phyloP scores from a whole-genome alignment of 164 flowering plant species.

The Houttuynia cordata region DNA sequence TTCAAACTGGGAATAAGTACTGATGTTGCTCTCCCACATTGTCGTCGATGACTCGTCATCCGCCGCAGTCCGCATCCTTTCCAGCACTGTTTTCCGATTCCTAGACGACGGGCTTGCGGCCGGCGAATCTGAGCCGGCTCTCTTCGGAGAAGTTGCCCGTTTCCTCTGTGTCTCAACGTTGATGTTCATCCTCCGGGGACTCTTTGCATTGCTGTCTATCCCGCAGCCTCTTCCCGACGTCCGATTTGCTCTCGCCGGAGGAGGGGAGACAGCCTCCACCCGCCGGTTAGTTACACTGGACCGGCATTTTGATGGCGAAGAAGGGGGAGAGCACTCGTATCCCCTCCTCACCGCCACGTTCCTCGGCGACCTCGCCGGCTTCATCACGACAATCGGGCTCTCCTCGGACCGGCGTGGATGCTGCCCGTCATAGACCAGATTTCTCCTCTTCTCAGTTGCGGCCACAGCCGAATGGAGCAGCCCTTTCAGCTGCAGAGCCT shows the following conservation, averaged over 20 bases:
- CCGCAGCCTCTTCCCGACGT: constrained; percentile 15
- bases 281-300: constrained; percentile 9
- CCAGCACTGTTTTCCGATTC: constrained; percentile 19
- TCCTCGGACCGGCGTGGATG: constrained; percentile 18
- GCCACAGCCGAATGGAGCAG: constrained; percentile 48
- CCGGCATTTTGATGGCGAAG: constrained; percentile 19
- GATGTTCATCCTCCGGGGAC: constrained; percentile 27
- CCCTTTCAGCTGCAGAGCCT: constrained; percentile 87
- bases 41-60: constrained; percentile 39
- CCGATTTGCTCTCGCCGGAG: constrained; percentile 24
- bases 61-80: constrained; percentile 6
- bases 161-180: constrained; percentile 35
- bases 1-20: constrained; percentile 49
- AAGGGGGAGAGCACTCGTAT: constrained; percentile 10
- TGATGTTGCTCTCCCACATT: constrained; percentile 39
- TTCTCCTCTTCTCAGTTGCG: constrained; percentile 18
- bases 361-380: constrained; percentile 28
- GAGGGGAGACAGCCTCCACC: constrained; percentile 19
- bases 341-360: constrained; percentile 14
- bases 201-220: constrained; percentile 25
- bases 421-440: constrained; percentile 31
- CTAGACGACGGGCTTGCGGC: constrained; percentile 34
- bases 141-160: constrained; percentile 33
- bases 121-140: constrained; percentile 22
- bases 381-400: constrained; percentile 57